Evolutionary conservation across 192 early-diverging fungal genomes (phyloP), one percentile per base, ranked within the genome.

Genomic region (Radiomyces spectabilis): DNA sequence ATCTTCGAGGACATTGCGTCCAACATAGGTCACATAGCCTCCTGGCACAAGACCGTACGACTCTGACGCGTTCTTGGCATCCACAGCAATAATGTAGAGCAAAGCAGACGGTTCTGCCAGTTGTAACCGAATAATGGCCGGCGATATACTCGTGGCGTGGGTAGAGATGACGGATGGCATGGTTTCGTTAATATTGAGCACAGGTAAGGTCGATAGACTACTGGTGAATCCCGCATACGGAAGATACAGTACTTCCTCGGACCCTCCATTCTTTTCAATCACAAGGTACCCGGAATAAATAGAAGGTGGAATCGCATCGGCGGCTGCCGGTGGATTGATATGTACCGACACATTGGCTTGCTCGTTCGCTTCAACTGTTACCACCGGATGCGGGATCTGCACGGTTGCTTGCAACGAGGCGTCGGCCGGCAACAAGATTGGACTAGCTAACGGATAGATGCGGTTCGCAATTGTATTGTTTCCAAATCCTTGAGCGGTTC

Each of bases 251-350:
- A 18, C n/a, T 3, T 45, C 24, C 4, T 32, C 19, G n/a, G n/a
- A n/a, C 12, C 26, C 34, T 2, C n/a, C 48, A 18, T 30, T n/a
- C 10, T 13, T 49, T 21, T 51, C 35, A 1, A 33, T 33, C 15
- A 74, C 57, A 24, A 80, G 60, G 29, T 63, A 77, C 5, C 78
- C 78, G 27, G 67, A 73, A 58, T 77, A 80, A 39, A 80, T 65
- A 22, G 70, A 63, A 16, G 68, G 67, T 42, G 59, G 50, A 4
- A 43, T 24, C 2, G 51, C 31, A 37, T 53, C 41, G 3, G 61
- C 57, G 9, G 46, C 61, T 21, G 59, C 42, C 37, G 76, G 79
- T 18, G 74, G 73, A 1, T 30, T 49, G 42, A 81, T 76, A 5
- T 16, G 41, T 9, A 81, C 22, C 2, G 46, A 69, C 12, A 80